Evolutionary conservation across 2,329 filamentous ascomycete species (phyloP).

Genomic region (Cryphonectria nitschkei): DNA sequence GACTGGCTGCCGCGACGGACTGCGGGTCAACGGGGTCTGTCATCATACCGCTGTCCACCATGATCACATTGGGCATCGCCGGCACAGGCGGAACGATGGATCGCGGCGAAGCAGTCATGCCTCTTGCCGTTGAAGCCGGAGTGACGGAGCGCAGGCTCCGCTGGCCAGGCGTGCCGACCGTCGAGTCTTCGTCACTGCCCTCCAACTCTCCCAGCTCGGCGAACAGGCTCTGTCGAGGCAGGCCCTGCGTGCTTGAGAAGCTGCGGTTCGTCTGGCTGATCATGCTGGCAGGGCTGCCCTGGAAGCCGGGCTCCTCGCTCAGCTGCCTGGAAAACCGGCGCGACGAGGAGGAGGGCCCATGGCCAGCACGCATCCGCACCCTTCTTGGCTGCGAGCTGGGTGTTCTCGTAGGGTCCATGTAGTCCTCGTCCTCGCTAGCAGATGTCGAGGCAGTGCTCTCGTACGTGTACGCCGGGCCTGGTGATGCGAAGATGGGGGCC

Average conservation of each 20-base stretch:
- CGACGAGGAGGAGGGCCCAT: slow-evolving; percentile 53
- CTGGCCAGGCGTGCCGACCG: slow-evolving; percentile 58
- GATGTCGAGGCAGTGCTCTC: slow-evolving; percentile 90
- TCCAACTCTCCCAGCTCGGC: slow-evolving; percentile 85
- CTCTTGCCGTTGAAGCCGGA: slow-evolving; percentile 50
- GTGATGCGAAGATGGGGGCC: slow-evolving; percentile 47
- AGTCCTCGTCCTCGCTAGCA: slow-evolving; percentile 72
- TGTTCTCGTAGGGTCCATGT: slow-evolving; percentile 58
- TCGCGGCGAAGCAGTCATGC: slow-evolving; percentile 48
- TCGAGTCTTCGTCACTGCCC: slow-evolving; percentile 73
- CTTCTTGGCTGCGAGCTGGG: slow-evolving; percentile 66
- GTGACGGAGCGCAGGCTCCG: slow-evolving; percentile 51
- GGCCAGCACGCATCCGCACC: slow-evolving; percentile 72
- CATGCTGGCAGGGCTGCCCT: slow-evolving; percentile 66
- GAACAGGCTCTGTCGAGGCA: slow-evolving; percentile 76
- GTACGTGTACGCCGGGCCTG: slow-evolving; percentile 64
- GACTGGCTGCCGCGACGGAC: slow-evolving; percentile 26
- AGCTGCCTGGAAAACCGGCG: slow-evolving; percentile 61
- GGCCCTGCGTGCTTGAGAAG: slow-evolving; percentile 50
- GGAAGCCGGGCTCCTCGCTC: slow-evolving; percentile 61
- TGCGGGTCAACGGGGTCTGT: slow-evolving; percentile 58
- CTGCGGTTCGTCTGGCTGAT: slow-evolving; percentile 58
- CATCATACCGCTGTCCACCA: slow-evolving; percentile 65
- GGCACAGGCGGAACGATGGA: slow-evolving; percentile 48
- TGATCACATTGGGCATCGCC: slow-evolving; percentile 53